A percentile compares a stretch with the other conserved stretches of the same genome.
Evolutionary conservation across 2,329 filamentous ascomycete genomes (phyloP).

Genomic region (Lasiodiplodia citricola): DNA sequence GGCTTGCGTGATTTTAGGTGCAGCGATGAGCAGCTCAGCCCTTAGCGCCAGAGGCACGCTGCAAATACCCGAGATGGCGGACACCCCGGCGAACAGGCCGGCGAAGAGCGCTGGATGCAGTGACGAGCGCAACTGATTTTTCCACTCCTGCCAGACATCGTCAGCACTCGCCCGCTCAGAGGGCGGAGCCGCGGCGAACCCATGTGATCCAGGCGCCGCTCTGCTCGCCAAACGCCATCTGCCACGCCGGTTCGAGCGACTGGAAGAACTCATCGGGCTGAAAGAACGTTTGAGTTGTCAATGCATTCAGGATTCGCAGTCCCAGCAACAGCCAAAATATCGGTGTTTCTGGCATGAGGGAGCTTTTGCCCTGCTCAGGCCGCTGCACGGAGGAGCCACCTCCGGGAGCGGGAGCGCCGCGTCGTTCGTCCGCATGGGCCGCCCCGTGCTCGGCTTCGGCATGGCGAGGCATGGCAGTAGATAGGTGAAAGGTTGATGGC

Average conservation of each 20-base stretch:
- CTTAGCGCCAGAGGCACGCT: conserved; percentile 60
- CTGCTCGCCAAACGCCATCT: conserved; percentile 75
- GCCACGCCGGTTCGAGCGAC: conserved; percentile 92
- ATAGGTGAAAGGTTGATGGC: background rate
- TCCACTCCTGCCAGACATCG: conserved; percentile 76
- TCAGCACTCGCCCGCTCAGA: conserved; percentile 13
- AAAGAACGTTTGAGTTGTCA: conserved; percentile 86
- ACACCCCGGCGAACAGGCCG: conserved; percentile 68
- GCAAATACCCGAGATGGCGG: conserved; percentile 62
- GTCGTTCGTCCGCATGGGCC: conserved; percentile 20
- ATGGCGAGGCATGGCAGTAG: conserved; percentile 8
- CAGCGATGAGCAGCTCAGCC: conserved; percentile 70
- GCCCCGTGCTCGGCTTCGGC: conserved; percentile 21
- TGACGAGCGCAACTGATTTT: conserved; percentile 82
- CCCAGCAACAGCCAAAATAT: conserved; percentile 55
- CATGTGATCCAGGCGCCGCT: conserved; percentile 94
- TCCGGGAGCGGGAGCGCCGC: conserved; percentile 13
- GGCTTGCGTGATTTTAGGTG: conserved; percentile 78
- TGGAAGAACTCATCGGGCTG: conserved; percentile 99
- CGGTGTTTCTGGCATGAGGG: conserved; percentile 26
- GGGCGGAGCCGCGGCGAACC: conserved; percentile 59
- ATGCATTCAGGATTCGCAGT: conserved; percentile 79
- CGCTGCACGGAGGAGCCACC: conserved; percentile 8
- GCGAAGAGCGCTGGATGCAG: conserved; percentile 90
- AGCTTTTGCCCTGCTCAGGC: background rate